Percentiles rank a stretch among this genome's conserved stretches.
These are phyloP conservation scores for Cladophialophora immunda DNA, from an alignment of 2,329 filamentous ascomycete species.

Conservation along the genomic window DNA sequence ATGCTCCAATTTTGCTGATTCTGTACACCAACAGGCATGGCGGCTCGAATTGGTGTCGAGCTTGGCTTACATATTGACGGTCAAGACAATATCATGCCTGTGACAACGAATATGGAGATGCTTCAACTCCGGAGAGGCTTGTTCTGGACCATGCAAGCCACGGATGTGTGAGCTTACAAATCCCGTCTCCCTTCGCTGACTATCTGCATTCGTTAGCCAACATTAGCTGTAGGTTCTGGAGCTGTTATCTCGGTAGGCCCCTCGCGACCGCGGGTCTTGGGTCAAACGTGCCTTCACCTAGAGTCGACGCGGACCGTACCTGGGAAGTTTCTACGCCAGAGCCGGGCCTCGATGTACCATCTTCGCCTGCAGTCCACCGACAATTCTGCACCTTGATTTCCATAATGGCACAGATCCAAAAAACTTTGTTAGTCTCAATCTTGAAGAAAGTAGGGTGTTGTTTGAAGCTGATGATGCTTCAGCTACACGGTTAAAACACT, in stretches of 20 bases:
- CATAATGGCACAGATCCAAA: background rate
- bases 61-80: slow-evolving; percentile 2
- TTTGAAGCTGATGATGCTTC: background rate
- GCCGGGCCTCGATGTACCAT: background rate
- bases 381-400: background rate
- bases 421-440: background rate
- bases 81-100: background rate
- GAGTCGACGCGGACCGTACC: background rate
- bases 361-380: background rate
- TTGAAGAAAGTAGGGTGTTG: background rate
- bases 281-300: background rate
- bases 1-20: background rate
- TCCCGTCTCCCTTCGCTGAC: background rate
- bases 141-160: background rate
- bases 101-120: background rate
- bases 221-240: background rate
- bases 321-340: background rate
- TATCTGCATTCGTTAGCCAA: too few species aligned
- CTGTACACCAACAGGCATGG: background rate
- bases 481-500: background rate
- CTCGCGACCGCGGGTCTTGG: background rate
- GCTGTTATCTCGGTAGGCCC: background rate
- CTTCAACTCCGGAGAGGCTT: background rate
- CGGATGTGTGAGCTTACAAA: background rate
- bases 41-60: background rate